Evolutionary conservation across 306 rosid genomes (phyloP).

Genomic region (Acacia confusa): DNA sequence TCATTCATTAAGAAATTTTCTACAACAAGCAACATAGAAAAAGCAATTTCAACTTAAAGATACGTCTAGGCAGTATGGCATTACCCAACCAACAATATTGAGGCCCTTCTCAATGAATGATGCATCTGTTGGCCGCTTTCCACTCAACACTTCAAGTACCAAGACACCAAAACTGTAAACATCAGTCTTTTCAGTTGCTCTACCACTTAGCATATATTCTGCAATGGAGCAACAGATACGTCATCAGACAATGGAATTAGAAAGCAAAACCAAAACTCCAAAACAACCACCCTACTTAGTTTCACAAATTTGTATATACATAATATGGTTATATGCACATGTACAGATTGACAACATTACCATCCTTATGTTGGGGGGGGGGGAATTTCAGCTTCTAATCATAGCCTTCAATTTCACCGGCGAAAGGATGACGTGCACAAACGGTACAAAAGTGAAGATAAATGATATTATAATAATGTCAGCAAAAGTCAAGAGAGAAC

Average conservation of each 20-base stretch:
- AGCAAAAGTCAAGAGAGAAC: neutral
- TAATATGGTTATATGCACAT: neutral
- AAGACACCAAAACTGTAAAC: conserved; percentile 33
- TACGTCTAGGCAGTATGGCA: conserved; percentile 24
- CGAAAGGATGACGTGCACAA: neutral
- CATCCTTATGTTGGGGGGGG: neutral
- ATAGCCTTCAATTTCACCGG: neutral
- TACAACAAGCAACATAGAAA: neutral
- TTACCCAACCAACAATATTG: conserved; percentile 97
- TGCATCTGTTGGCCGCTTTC: conserved; percentile 96
- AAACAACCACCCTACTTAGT: neutral
- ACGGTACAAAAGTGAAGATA: neutral
- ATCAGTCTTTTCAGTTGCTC: conserved; percentile 96
- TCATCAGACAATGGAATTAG: conserved; percentile 24
- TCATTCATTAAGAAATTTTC: no score
- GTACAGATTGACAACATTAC: neutral
- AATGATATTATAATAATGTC: neutral
- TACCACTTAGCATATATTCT: conserved; percentile 99
- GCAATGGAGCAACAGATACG: conserved; percentile 36
- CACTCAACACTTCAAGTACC: conserved; percentile 90
- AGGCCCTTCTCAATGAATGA: conserved; percentile 93
- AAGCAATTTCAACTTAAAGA: neutral
- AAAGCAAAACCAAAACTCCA: conserved; percentile 8
- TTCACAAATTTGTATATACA: conserved; percentile 4
- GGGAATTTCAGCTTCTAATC: neutral